Percentiles rank a stretch among this genome's conserved stretches.
Conservation (phyloP, 2,329 filamentous ascomycete genomes). For the Aspergillus tubingensis region DNA sequence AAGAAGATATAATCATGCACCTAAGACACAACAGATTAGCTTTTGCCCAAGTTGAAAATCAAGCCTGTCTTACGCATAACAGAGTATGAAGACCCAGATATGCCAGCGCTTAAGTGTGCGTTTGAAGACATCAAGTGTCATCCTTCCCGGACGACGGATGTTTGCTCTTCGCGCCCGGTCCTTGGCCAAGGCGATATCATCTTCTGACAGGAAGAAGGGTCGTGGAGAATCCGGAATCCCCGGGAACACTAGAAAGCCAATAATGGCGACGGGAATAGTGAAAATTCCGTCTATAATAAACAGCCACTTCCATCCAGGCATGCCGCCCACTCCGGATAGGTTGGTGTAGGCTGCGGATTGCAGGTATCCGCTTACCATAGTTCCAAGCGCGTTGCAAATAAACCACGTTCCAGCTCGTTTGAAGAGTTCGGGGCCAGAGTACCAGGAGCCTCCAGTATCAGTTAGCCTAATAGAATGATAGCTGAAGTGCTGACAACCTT, state of each 20-base stretch:
- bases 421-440: slow-evolving; percentile 49
- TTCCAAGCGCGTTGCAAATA: slow-evolving; percentile 54
- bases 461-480: no score
- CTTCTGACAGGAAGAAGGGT: slow-evolving; percentile 41
- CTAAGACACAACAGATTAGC: slow-evolving; percentile 22
- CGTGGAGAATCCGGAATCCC: slow-evolving; percentile 46
- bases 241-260: slow-evolving; percentile 54
- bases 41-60: slow-evolving; percentile 6
- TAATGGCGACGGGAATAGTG: slow-evolving; percentile 57
- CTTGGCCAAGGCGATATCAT: slow-evolving; percentile 42
- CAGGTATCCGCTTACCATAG: slow-evolving; percentile 61
- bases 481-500: background rate
- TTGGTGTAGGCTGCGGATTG: slow-evolving; percentile 57
- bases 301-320: slow-evolving; percentile 57
- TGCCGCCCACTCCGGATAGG: slow-evolving; percentile 52
- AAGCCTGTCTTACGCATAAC: slow-evolving; percentile 50
- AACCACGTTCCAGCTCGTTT: slow-evolving; percentile 60
- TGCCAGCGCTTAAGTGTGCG: slow-evolving; percentile 53
- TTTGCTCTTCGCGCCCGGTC: slow-evolving; percentile 27
- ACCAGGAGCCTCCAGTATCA: slow-evolving; percentile 39
- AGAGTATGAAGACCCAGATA: slow-evolving; percentile 53
- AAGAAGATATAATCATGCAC: slow-evolving; percentile 50
- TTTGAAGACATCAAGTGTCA: slow-evolving; percentile 49
- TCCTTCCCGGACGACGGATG: slow-evolving; percentile 42
- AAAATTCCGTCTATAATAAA: slow-evolving; percentile 62